Percentiles rank a stretch among this genome's conserved stretches.
Conservation (phyloP, 1,284 basidiomycete species). For the Clitocybe nebularis region DNA sequence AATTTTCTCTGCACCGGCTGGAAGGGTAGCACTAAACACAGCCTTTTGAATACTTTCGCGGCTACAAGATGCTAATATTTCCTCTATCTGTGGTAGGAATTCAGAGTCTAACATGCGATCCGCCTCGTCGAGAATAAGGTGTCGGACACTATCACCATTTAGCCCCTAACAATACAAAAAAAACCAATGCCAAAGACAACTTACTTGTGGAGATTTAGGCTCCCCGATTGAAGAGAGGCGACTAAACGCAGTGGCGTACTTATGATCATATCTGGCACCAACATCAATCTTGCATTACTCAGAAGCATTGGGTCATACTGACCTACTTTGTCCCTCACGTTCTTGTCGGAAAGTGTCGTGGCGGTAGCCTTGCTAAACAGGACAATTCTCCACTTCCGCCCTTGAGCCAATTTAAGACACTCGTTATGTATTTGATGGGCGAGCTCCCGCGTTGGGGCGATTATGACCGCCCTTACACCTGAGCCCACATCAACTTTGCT, state of each 20-base stretch:
- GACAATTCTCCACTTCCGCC: constrained; percentile 80
- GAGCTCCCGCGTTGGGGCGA: constrained; percentile 95
- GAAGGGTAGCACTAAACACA: constrained; percentile 93
- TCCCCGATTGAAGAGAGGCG: constrained; percentile 64
- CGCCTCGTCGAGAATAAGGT: constrained; percentile 88
- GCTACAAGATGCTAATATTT: constrained; percentile 83
- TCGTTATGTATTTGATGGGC: constrained; percentile 96
- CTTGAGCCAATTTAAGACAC: constrained; percentile 77
- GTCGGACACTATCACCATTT: constrained; percentile 57
- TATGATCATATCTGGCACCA: constrained; percentile 66
- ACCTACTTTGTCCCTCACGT: constrained; percentile 72
- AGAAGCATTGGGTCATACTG: constrained; percentile 25
- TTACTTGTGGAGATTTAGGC: constrained; percentile 71
- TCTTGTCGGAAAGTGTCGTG: constrained; percentile 64
- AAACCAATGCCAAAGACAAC: constrained; percentile 15
- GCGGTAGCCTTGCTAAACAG: constrained; percentile 86
- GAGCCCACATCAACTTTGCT: constrained; percentile 40
- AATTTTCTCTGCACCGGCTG: constrained; percentile 83
- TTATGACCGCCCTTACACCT: constrained; percentile 76
- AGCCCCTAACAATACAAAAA: constrained; percentile 1
- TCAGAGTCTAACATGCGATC: constrained; percentile 88
- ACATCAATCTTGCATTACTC: constrained; percentile 2
- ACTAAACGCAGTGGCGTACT: constrained; percentile 80
- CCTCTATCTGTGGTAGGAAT: constrained; percentile 87
- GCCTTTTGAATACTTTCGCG: constrained; percentile 77